Conservation (phyloP, 2,329 filamentous ascomycete species). For the Fusarium domesticum region DNA sequence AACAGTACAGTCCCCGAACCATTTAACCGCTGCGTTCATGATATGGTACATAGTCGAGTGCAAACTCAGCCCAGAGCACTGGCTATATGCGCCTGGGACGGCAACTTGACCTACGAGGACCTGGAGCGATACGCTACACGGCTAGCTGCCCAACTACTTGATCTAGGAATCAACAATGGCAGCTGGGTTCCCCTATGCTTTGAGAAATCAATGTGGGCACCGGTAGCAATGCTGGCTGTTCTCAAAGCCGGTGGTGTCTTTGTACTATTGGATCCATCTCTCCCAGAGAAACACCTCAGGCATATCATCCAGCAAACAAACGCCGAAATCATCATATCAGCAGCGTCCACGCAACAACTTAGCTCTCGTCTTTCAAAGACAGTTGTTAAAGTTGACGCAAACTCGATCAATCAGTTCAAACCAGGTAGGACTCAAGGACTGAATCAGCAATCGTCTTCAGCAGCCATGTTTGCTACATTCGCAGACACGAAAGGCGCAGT, state of each 20-base stretch:
- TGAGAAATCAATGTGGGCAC: conserved; percentile 25
- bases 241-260: conserved; percentile 28
- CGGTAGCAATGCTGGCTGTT: conserved; percentile 24
- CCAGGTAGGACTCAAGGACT: not conserved
- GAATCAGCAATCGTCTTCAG: not conserved
- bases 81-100: conserved; percentile 28
- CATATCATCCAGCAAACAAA: conserved; percentile 4
- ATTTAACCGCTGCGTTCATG: conserved; percentile 23
- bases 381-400: not conserved
- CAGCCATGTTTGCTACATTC: conserved; percentile 23
- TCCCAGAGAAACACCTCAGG: conserved; percentile 11
- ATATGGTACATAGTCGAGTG: conserved; percentile 11
- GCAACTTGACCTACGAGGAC: conserved; percentile 39
- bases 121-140: conserved; percentile 38
- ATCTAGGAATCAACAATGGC: conserved; percentile 30
- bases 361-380: not conserved
- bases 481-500: conserved; percentile 24
- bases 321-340: not conserved
- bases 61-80: conserved; percentile 12
- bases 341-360: not conserved
- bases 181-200: conserved; percentile 21
- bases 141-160: conserved; percentile 37
- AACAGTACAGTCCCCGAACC: conserved; percentile 11
- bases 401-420: not conserved
- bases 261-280: conserved; percentile 15